Base-by-base conservation (phyloP, 805 yeast species). In the Starmerella sirachaensis region DNA sequence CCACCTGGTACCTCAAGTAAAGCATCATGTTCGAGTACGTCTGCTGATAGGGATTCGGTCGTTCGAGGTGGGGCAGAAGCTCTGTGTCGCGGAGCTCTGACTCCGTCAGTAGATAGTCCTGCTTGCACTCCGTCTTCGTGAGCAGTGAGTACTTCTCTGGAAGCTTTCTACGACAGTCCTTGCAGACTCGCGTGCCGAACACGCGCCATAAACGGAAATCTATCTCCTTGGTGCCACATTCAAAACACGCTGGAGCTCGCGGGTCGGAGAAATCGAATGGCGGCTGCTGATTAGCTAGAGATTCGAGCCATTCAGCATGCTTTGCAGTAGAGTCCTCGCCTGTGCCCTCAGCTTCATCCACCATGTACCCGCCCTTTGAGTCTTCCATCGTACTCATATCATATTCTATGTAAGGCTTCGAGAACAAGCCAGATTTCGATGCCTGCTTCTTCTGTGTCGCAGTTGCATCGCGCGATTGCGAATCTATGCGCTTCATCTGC, bases 81-180 rank as follows among this genome's bases (percentile, higher is more conserved):
- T 57, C 64, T 5, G 59, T 60, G 55, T 91, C 98, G 36, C 72
- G 68, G 29, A 91, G 65, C 55, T 91, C 98, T 0, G 96, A 91
- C 33, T 91, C 98, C 0, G 99, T 91, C 20, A 91, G 58, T 29
- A 91, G 69, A 56, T 91, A 91, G 60, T 91, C 99, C 49, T 81
- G 88, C 28, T 76, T 72, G 57, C 95, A 85, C 59, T 91, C 99
- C 0, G 99, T 91, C 60, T 91, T 91, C 6, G 99, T 91, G 35
- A 91, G 60, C 16, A 91, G 59, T 0, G 97, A 73, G 56, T 88
- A 91, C 53, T 91, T 91, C 27, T 91, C 94, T 0, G 95, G 94
- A 17, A 61, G 60, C 41, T 68, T 66, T 49, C 72, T 73, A 23
- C 73, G 74, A 58, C 98, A 91, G 35, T 69, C 64, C 35, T 78